Base-by-base conservation (phyloP, 208 protist species). In the Wallacemonas sp. region DNA sequence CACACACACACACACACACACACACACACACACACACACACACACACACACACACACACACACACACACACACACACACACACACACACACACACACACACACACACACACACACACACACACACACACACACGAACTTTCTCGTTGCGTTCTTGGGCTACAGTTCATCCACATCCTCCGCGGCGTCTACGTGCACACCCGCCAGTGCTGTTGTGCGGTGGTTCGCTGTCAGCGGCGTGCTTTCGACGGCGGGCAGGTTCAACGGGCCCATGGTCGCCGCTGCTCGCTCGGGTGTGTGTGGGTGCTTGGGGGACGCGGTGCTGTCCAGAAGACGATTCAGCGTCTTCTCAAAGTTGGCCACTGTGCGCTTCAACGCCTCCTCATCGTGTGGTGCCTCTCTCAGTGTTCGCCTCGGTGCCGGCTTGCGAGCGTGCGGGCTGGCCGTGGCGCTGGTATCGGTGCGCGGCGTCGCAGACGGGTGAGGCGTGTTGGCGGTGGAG, bases 271-370 rank as follows among this genome's bases (percentile, higher is more conserved):
- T 8, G 25, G 8, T 5, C 16, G 48, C 11, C 25, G 48, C 38
- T 5, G 8, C 26, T 18, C 20, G 32, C 18, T 20, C 31, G n/a
- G 33, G 28, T 0, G n/a, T 22, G n/a, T n/a, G 31, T 7, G 52
- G 31, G 20, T 62, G 12, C 20, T 46, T 14, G 7, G 57, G 57
- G 5, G 39, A 23, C 39, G 33, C 25, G 14, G 54, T 59, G 23
- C 22, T 63, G 18, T 67, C 62, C 44, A 67, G 22, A 1, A 68
- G 26, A 22, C 25, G 36, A 12, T 59, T 72, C 7, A 72, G 54
- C 3, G 66, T 72, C 26, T 65, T 57, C 28, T 72, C 57, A 38
- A 72, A 65, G 57, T 55, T 31, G 2, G 39, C 44, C 0, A 67
- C 48, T 16, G 46, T 67, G 1, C 45, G 41, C 57, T 50, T 46